These are phyloP conservation scores for Fraxinus velutina DNA, from an alignment of 305 asterid genomes.

Conservation along the genomic window DNA sequence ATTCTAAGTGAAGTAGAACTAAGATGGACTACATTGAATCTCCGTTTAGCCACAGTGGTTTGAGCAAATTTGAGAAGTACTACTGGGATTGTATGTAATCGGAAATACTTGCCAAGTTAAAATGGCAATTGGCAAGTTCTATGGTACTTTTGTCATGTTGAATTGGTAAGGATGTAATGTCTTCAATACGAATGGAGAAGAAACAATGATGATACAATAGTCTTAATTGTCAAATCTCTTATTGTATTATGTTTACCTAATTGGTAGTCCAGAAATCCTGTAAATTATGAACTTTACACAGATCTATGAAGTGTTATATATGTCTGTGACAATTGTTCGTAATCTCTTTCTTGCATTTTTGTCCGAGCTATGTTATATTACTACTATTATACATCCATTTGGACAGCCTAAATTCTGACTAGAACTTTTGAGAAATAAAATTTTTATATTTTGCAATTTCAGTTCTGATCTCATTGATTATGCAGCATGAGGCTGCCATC, in stretches of 20 bases:
- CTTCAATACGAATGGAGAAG: not conserved
- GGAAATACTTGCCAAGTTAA: not conserved
- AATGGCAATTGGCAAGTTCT: not conserved
- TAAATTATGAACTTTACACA: not conserved
- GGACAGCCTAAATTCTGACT: not conserved
- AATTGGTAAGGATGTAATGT: not conserved
- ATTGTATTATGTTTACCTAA: not conserved
- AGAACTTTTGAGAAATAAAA: not conserved
- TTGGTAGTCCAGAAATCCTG: not conserved
- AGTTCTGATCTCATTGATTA: not conserved
- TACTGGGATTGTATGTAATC: not conserved
- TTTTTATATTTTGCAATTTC: not conserved
- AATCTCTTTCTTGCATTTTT: not conserved
- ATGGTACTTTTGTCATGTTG: not conserved
- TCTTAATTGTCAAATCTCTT: not conserved
- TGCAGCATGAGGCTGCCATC: not conserved
- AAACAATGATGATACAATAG: not conserved
- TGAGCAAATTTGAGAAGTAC: not conserved
- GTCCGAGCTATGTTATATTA: not conserved
- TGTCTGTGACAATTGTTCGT: not conserved
- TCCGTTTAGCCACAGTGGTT: not conserved
- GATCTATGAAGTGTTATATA: not conserved
- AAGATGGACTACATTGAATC: not conserved
- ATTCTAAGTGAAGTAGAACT: not conserved
- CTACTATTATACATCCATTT: not conserved